Base-by-base conservation (phyloP, 2,329 filamentous ascomycete genomes). In the Colletotrichum sansevieriae region DNA sequence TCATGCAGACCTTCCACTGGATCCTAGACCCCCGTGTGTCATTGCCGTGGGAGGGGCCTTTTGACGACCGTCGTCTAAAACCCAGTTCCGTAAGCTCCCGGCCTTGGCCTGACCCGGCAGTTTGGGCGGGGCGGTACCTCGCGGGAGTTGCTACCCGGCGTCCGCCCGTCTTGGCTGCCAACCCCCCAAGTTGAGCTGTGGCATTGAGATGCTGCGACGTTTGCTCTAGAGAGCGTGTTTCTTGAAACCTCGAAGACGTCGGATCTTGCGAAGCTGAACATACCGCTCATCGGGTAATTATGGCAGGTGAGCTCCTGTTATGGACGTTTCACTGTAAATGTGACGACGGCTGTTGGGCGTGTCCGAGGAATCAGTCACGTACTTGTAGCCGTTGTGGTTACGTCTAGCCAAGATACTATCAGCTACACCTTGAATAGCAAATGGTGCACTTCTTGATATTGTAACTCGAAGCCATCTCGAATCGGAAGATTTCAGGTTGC, bases 101-200 rank as follows among this genome's bases (percentile, higher is more conserved):
- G 59, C 35, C 60, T 57, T 63, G 43, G 25, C 63, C 11, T 20
- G 13, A 63, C 51, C 25, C 22, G 51, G 58, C 35, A 63, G 46
- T 33, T 22, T 15, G 49, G 43, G 47, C 55, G 55, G 63, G n/a
- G 57, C 55, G 18, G 49, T 41, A 59, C n/a, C n/a, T 20, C 57
- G 29, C 43, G 29, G 57, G 57, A 11, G 13, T 25, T 43, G 18
- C 20, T 20, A 60, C 43, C 44, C 57, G 57, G 33, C 18, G 33
- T 44, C 57, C 43, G 25, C 44, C 33, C 57, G 57, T 51, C 57
- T 60, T 60, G 57, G 57, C 57, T n/a, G 52, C 52, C 7, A 35
- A n/a, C 3, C n/a, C 52, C 2, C 2, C 18, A 25, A 51, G 49
- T 29, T 29, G n/a, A 35, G 49, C 29, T 15, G 49, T 52, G 13